Conservation (phyloP, 257 asterid genomes). For the Fraxinus quadrangulata region DNA sequence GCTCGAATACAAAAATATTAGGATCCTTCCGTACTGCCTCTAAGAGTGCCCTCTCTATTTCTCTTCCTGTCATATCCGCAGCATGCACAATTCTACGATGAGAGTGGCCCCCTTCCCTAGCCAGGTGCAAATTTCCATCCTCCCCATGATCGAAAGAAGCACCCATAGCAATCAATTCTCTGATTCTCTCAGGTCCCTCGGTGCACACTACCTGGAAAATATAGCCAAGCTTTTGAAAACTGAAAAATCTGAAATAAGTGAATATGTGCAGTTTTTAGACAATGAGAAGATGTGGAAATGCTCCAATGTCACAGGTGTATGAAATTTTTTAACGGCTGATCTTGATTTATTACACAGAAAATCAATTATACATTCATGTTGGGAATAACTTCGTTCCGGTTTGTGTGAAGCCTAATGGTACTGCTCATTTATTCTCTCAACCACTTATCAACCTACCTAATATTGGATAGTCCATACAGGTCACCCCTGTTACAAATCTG, state of each 20-base stretch:
- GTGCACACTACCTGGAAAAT: constrained; percentile 87
- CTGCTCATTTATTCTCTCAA: background rate
- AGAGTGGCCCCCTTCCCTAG: constrained; percentile 99
- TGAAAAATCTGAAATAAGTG: constrained; percentile 13
- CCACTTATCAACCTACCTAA: background rate
- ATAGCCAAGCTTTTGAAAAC: constrained; percentile 20
- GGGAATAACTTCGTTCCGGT: background rate
- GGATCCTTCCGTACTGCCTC: constrained; percentile 87
- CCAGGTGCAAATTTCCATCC: constrained; percentile 96
- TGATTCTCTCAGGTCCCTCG: constrained; percentile 97
- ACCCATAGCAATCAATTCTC: constrained; percentile 97
- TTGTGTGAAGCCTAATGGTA: background rate
- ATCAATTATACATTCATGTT: background rate
- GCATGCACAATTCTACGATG: constrained; percentile 96
- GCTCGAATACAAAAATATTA: constrained; percentile 79
- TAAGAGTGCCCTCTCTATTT: constrained; percentile 89
- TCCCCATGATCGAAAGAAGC: constrained; percentile 98
- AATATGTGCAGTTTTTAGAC: background rate
- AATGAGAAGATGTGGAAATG: background rate
- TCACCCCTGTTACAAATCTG: background rate
- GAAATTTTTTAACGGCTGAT: background rate
- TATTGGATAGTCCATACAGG: background rate
- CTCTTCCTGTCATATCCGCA: constrained; percentile 98
- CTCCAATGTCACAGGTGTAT: background rate
- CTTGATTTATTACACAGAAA: background rate